Percentiles rank a stretch among this genome's conserved stretches.
Conservation (phyloP, 495 filamentous ascomycete genomes). For the Hypoxylon lienhwacheense region DNA sequence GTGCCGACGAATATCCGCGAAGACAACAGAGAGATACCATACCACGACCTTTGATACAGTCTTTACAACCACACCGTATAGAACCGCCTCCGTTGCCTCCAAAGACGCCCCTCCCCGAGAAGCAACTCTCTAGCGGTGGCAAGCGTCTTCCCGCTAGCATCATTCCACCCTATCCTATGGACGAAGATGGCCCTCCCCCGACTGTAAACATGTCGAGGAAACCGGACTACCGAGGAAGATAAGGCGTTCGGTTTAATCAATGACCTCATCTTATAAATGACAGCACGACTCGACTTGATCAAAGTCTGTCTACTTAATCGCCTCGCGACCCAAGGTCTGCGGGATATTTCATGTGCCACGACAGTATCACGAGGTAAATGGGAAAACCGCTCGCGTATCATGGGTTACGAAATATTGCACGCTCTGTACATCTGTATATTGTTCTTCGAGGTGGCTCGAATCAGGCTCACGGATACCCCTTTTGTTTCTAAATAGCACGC, state of each 20-base stretch:
- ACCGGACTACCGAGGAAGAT: slow-evolving; percentile 69
- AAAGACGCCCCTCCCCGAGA: slow-evolving; percentile 74
- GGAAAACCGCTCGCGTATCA: slow-evolving; percentile 30
- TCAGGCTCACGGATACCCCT: slow-evolving; percentile 29
- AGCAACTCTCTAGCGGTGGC: slow-evolving; percentile 16
- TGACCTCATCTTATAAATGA: not conserved
- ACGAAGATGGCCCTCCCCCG: slow-evolving; percentile 82
- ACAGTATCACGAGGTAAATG: slow-evolving; percentile 19
- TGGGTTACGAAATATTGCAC: slow-evolving; percentile 5
- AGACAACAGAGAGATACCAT: slow-evolving; percentile 40
- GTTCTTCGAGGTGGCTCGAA: slow-evolving; percentile 3
- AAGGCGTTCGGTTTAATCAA: not conserved
- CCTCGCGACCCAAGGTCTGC: slow-evolving; percentile 11
- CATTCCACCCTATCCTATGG: slow-evolving; percentile 73
- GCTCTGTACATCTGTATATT: not conserved
- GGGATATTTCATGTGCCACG: slow-evolving; percentile 8
- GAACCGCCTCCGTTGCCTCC: slow-evolving; percentile 79
- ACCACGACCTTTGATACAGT: slow-evolving; percentile 41
- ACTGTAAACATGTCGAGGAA: slow-evolving; percentile 82
- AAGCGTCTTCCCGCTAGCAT: slow-evolving; percentile 38
- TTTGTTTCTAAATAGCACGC: slow-evolving; percentile 1
- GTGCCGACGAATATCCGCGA: slow-evolving; percentile 60
- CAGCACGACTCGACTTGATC: not conserved
- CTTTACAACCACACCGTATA: slow-evolving; percentile 52
- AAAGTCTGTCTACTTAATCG: not conserved